Percentiles rank a stretch among this genome's conserved stretches.
Conservation (phyloP, 163 green algal genomes). For the Volvox carteri region DNA sequence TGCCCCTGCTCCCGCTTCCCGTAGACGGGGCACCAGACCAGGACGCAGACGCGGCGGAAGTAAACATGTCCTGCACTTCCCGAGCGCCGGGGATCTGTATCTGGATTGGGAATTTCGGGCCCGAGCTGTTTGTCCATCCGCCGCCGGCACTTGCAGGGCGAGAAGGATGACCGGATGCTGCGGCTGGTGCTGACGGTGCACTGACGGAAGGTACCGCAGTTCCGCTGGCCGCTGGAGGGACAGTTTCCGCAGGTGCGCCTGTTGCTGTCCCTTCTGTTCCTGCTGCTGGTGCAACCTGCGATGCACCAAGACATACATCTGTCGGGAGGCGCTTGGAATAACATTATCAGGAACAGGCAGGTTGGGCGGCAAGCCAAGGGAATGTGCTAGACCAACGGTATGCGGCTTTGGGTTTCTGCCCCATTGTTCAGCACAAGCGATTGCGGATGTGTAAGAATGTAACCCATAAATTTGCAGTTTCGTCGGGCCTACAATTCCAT, state of each 20-base stretch:
- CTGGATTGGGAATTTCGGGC: slow-evolving; percentile 19
- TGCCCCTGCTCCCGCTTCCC: background rate
- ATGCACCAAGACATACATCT: too few relatives aligned
- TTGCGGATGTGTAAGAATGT: too few relatives aligned
- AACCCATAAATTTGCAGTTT: too few relatives aligned
- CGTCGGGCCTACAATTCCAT: too few relatives aligned
- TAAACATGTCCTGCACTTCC: slow-evolving; percentile 41
- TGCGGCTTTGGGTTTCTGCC: too few relatives aligned
- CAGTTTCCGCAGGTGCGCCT: background rate
- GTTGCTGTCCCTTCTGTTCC: background rate
- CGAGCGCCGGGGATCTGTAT: slow-evolving; percentile 41
- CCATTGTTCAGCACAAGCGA: too few relatives aligned
- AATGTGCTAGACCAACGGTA: too few relatives aligned
- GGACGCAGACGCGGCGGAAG: background rate
- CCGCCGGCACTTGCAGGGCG: background rate
- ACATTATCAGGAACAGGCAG: too few relatives aligned
- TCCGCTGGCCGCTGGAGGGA: background rate
- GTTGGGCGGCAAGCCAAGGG: too few relatives aligned
- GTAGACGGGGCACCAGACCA: background rate
- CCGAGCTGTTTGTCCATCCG: background rate
- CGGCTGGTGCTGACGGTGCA: background rate
- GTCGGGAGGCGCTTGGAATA: too few relatives aligned
- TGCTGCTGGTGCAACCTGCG: background rate
- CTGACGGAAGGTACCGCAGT: background rate
- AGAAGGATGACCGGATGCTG: background rate